A percentile compares a stretch with the other conserved stretches of the same genome.
These are phyloP conservation scores for Tinospora cordifolia DNA, from an alignment of 164 flowering plant genomes.

Conservation along the genomic window DNA sequence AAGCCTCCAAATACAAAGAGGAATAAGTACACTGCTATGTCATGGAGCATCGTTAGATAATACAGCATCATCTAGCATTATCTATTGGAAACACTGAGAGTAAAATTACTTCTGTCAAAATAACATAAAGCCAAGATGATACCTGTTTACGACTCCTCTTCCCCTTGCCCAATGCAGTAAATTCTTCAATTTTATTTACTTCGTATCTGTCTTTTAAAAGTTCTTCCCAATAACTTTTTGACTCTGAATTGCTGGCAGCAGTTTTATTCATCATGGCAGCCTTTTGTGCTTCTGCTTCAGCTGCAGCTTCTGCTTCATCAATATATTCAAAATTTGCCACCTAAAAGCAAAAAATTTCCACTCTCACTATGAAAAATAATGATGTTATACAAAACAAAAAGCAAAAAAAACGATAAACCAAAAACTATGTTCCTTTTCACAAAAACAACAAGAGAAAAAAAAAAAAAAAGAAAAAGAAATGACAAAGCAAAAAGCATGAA, in stretches of 20 bases:
- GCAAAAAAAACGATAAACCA: background rate
- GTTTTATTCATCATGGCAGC: slow-evolving; percentile 35
- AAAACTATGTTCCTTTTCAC: no score
- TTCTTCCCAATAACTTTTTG: slow-evolving; percentile 85
- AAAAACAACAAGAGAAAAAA: background rate
- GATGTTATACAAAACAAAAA: no score
- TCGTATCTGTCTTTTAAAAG: slow-evolving; percentile 73
- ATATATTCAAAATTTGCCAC: slow-evolving; percentile 96
- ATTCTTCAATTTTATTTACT: slow-evolving; percentile 71
- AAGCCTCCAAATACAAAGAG: background rate
- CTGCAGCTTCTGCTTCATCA: slow-evolving; percentile 62
- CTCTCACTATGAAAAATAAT: no score
- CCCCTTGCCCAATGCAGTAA: slow-evolving; percentile 85
- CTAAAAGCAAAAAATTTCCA: slow-evolving; percentile 29
- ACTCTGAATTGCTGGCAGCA: slow-evolving; percentile 45
- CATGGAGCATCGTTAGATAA: no score
- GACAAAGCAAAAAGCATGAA: background rate
- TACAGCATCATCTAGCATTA: no score
- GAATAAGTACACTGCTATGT: no score
- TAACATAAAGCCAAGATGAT: slow-evolving; percentile 6
- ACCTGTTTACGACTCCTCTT: slow-evolving; percentile 95
- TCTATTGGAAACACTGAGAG: background rate
- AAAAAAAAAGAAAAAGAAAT: background rate
- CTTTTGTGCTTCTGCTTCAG: slow-evolving; percentile 49
- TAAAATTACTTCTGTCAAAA: background rate